Conservation (phyloP, 179 eudicot genomes). For the Drosera spatulata region DNA sequence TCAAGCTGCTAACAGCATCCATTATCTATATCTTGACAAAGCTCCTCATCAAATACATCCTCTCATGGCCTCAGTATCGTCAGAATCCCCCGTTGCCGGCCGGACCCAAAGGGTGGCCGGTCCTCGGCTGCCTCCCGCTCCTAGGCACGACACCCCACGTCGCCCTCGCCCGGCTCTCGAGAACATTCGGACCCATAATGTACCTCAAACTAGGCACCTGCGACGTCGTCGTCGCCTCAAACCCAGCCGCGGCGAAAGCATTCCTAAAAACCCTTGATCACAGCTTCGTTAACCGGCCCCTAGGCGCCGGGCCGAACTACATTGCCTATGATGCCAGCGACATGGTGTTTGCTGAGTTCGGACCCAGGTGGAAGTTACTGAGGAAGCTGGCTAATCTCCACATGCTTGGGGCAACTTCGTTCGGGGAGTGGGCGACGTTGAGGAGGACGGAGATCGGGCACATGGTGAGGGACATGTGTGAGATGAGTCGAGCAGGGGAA, state of each 20-base stretch:
- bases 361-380: conserved; percentile 33
- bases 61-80: too few relatives aligned
- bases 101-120: conserved; percentile 24
- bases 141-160: conserved; percentile 28
- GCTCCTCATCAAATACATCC: too few relatives aligned
- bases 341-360: conserved; percentile 23
- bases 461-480: conserved; percentile 8
- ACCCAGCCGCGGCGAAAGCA: conserved; percentile 26
- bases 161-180: conserved; percentile 20
- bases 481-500: conserved; percentile 8
- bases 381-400: conserved; percentile 24
- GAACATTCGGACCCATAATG: conserved; percentile 34
- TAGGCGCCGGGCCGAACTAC: conserved; percentile 28
- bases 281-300: conserved; percentile 25
- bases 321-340: conserved; percentile 16
- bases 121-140: conserved; percentile 30
- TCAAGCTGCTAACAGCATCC: too few relatives aligned
- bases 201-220: conserved; percentile 19
- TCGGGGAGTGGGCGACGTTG: conserved; percentile 9
- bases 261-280: conserved; percentile 29
- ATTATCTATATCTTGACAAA: too few relatives aligned
- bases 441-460: conserved; percentile 7
- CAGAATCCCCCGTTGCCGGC: conserved; percentile 17
- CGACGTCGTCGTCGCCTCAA: conserved; percentile 23
- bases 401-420: conserved; percentile 16